These are phyloP conservation scores for Bruguiera gymnorhiza DNA, from an alignment of 345 rosid species.

Conservation along the genomic window DNA sequence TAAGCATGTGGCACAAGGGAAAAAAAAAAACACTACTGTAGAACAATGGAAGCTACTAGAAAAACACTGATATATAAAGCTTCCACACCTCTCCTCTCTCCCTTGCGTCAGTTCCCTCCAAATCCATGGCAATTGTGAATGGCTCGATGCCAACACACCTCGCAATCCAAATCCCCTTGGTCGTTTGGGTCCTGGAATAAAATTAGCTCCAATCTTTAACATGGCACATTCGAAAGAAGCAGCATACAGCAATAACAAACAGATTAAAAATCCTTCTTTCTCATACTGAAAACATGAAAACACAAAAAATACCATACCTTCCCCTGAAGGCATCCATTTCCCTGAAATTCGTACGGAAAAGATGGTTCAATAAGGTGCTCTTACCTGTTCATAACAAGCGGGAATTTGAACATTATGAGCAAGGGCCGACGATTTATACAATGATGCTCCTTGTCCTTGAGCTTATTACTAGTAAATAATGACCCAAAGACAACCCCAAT, in stretches of 20 bases:
- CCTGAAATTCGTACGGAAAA: slow-evolving; percentile 60
- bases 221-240: not conserved
- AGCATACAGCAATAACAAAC: not conserved
- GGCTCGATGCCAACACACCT: slow-evolving; percentile 68
- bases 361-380: slow-evolving; percentile 77
- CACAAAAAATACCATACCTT: slow-evolving; percentile 44
- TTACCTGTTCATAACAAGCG: slow-evolving; percentile 41
- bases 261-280: not conserved
- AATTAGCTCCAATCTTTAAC: not conserved
- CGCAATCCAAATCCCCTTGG: slow-evolving; percentile 78
- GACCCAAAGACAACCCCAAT: too few species aligned
- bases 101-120: slow-evolving; percentile 84
- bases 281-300: slow-evolving; percentile 11
- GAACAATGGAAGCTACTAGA: too few species aligned
- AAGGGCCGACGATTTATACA: too few species aligned
- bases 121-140: slow-evolving; percentile 68
- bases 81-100: slow-evolving; percentile 77
- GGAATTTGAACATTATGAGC: not conserved
- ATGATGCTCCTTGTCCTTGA: too few species aligned
- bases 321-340: slow-evolving; percentile 78
- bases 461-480: too few species aligned
- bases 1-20: not conserved
- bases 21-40: not conserved
- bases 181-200: slow-evolving; percentile 66
- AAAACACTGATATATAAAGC: not conserved